Evolutionary conservation across 345 rosid genomes (phyloP).

Genomic region (Barbarea vulgaris): DNA sequence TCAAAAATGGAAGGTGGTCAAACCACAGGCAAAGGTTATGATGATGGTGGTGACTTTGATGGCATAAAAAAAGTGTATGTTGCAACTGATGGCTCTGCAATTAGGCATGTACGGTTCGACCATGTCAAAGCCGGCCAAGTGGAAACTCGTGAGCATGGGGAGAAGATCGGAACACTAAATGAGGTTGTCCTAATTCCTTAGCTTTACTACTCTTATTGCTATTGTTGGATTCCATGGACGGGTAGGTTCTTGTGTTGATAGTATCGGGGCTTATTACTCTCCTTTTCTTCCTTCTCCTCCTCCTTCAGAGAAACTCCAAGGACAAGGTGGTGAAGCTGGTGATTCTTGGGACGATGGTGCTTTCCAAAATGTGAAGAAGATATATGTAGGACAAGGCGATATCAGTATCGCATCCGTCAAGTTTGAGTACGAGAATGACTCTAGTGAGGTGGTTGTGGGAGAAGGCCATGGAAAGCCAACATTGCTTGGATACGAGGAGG

Average conservation of each 20-base stretch:
- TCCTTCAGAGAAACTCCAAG: slow-evolving; percentile 14
- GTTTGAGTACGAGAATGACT: neutral
- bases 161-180: neutral
- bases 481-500: neutral
- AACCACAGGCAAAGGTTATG: neutral
- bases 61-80: slow-evolving; percentile 24
- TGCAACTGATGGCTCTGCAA: neutral
- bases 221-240: slow-evolving; percentile 41
- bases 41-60: slow-evolving; percentile 31
- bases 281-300: neutral
- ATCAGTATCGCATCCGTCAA: neutral
- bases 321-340: slow-evolving; percentile 25
- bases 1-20: slow-evolving; percentile 13
- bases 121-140: slow-evolving; percentile 14
- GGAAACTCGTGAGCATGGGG: neutral
- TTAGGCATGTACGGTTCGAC: neutral
- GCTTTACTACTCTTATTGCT: too few species aligned
- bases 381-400: neutral
- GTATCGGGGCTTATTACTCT: slow-evolving; percentile 18
- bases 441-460: neutral
- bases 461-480: neutral
- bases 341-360: slow-evolving; percentile 18
- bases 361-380: neutral
- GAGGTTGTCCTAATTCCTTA: slow-evolving; percentile 3
- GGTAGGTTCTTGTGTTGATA: neutral